Conservation (phyloP, 768 basidiomycete genomes). For the Calocera cornea region DNA sequence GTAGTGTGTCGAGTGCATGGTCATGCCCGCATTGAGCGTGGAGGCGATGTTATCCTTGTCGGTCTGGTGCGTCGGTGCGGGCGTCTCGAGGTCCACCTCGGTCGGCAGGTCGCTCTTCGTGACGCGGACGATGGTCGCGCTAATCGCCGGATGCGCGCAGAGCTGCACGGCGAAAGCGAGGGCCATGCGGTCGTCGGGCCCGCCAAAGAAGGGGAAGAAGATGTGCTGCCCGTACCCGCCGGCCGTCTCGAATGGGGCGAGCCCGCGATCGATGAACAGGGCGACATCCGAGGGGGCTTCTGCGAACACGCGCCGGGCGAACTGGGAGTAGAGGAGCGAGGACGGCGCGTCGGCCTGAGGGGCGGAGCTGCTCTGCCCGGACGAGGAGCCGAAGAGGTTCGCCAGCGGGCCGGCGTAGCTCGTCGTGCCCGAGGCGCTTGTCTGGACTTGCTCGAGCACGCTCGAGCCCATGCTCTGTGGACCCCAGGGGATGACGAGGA, state of each 20-base stretch:
- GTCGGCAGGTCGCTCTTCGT: conserved; percentile 30
- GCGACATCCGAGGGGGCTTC: conserved; percentile 63
- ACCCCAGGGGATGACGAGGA: conserved; percentile 79
- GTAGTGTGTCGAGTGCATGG: conserved; percentile 33
- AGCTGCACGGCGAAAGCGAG: conserved; percentile 72
- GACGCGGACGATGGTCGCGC: conserved; percentile 62
- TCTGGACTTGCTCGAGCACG: not conserved
- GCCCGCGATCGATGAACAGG: conserved; percentile 69
- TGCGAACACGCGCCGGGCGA: conserved; percentile 69
- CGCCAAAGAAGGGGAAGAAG: conserved; percentile 85
- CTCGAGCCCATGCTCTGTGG: conserved; percentile 21
- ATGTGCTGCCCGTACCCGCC: conserved; percentile 39
- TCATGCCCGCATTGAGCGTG: conserved; percentile 17
- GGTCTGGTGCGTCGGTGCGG: not conserved
- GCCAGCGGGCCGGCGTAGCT: conserved; percentile 53
- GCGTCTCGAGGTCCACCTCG: conserved; percentile 8
- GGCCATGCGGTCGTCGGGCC: conserved; percentile 82
- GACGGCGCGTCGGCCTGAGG: conserved; percentile 35
- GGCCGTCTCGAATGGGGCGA: conserved; percentile 24
- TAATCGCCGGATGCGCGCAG: conserved; percentile 46
- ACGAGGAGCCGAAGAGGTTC: conserved; percentile 47
- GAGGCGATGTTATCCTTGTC: conserved; percentile 20
- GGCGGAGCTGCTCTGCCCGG: conserved; percentile 25
- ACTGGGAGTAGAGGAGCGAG: conserved; percentile 59
- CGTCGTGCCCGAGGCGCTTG: conserved; percentile 15